These are phyloP conservation scores for Phragmites australis DNA, from an alignment of 176 grass and related monocot species.

Conservation along the genomic window DNA sequence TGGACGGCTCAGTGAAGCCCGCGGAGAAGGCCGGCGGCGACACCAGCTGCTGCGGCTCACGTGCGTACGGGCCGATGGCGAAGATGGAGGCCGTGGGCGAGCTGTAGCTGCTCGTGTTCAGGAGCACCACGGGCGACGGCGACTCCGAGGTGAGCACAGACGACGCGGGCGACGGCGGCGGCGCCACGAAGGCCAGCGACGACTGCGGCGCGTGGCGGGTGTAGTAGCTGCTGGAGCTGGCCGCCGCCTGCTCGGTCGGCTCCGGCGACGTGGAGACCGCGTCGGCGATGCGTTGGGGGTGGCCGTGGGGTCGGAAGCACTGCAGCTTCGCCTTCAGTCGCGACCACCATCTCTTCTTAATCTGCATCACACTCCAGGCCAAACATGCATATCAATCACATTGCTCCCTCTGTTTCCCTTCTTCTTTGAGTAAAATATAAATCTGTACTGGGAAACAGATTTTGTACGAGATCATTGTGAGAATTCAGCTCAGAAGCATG, in stretches of 20 bases:
- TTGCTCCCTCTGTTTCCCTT: not conserved
- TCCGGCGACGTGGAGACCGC: slow-evolving; percentile 31
- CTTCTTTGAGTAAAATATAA: too few relatives aligned
- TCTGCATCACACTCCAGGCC: slow-evolving; percentile 24
- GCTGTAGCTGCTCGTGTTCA: slow-evolving; percentile 39
- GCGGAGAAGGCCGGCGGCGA: slow-evolving; percentile 76
- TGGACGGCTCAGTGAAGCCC: slow-evolving; percentile 73
- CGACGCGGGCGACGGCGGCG: slow-evolving; percentile 61
- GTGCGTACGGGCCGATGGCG: slow-evolving; percentile 66
- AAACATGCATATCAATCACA: too few relatives aligned
- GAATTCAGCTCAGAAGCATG: too few relatives aligned
- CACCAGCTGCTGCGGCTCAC: slow-evolving; percentile 68
- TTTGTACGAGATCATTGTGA: too few relatives aligned
- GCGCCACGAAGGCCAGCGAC: slow-evolving; percentile 44
- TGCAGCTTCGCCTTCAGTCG: slow-evolving; percentile 39
- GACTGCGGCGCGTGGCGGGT: slow-evolving; percentile 30
- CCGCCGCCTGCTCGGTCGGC: not conserved
- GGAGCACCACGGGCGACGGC: slow-evolving; percentile 39
- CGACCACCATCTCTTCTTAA: slow-evolving; percentile 48
- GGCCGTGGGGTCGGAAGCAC: slow-evolving; percentile 36
- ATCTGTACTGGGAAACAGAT: too few relatives aligned
- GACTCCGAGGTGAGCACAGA: slow-evolving; percentile 53
- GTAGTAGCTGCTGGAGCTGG: not conserved
- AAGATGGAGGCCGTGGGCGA: slow-evolving; percentile 65
- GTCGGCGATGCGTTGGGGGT: slow-evolving; percentile 37